Evolutionary conservation across 768 basidiomycete species (phyloP), one percentile per base, ranked within the genome.

Genomic region (Termitomyces sp.): DNA sequence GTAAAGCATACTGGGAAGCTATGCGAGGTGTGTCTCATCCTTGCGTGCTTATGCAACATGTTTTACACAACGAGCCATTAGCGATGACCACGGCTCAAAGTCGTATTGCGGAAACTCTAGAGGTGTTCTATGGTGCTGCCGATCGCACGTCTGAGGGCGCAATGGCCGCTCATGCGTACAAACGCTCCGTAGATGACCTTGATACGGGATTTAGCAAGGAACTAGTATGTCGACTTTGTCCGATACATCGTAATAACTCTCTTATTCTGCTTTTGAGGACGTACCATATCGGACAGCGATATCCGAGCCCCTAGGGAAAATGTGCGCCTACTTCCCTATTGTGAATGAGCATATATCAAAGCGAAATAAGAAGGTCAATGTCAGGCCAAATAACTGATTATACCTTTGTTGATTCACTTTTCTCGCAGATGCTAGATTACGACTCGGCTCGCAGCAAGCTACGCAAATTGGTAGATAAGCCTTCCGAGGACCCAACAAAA

Each of bases 131-230:
- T 70, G 80, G 84, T 57, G 82, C 94, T 45, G 83, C 91, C 14
- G 93, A 94, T 77, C 81, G 82, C 57, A 74, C 83, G 32, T 92
- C 91, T 10, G 92, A 94, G 61, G 91, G 94, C 44, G 97, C 96
- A 9, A 97, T 98, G 93, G 90, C 95, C 0, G 91, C 92, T 1
- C 92, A 98, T 64, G 91, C 97, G 2, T 99, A 98, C 79, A 96
- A 91, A 67, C 83, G 91, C 35, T 91, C 94, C 0, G 91, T 97
- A 8, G 93, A 96, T 63, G 97, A 99, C 59, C 77, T 98, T 43
- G 97, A 99, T 64, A 79, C 82, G 1, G 88, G 85, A 41, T 86
- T 97, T 39, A 83, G 84, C 28, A 73, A 93, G 57, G 92, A 97
- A 70, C 78, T 99, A 56, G 94, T 95, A 61, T 50, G 88, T 51